Percentiles rank a stretch among this genome's conserved stretches.
These are phyloP conservation scores for Dioscorea cayenensis DNA, from an alignment of 116 monocot genomes.

Conservation along the genomic window DNA sequence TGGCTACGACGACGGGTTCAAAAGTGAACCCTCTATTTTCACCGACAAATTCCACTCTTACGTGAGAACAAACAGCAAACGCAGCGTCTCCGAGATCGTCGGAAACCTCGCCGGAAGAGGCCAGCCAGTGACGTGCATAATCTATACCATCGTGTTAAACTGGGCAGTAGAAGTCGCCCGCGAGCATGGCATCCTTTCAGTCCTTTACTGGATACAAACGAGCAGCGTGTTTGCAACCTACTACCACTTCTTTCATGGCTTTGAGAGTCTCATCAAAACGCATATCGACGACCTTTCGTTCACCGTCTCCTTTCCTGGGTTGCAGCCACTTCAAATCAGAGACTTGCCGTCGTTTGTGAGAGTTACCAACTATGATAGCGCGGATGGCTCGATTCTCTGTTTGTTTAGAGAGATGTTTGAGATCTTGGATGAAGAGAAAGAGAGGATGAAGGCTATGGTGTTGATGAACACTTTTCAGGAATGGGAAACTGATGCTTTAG, in stretches of 20 bases:
- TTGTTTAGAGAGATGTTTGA: background rate
- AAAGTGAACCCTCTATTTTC: no score
- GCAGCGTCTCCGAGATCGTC: slow-evolving; percentile 12
- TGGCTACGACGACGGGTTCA: slow-evolving; percentile 24
- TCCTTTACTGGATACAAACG: slow-evolving; percentile 51
- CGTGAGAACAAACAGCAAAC: background rate
- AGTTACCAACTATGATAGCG: background rate
- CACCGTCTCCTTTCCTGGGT: slow-evolving; percentile 14
- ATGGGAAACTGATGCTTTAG: slow-evolving; percentile 26
- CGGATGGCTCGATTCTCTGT: no score
- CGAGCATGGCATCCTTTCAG: slow-evolving; percentile 19
- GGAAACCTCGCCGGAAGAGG: slow-evolving; percentile 1
- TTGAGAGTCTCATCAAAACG: slow-evolving; percentile 15
- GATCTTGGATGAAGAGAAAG: background rate
- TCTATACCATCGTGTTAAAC: slow-evolving; percentile 30
- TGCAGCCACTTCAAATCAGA: slow-evolving; percentile 25
- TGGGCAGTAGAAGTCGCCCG: slow-evolving; percentile 37
- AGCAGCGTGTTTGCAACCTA: slow-evolving; percentile 41
- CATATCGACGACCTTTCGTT: slow-evolving; percentile 15
- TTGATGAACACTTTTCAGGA: slow-evolving; percentile 56
- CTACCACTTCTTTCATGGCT: slow-evolving; percentile 59
- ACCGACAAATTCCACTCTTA: no score
- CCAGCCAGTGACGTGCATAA: slow-evolving; percentile 28
- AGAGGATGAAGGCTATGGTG: slow-evolving; percentile 12
- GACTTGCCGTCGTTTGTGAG: slow-evolving; percentile 28